A percentile compares a stretch with the other conserved stretches of the same genome.
Conservation (phyloP, 108 stramenopile species). For the Cyclotella atomus region DNA sequence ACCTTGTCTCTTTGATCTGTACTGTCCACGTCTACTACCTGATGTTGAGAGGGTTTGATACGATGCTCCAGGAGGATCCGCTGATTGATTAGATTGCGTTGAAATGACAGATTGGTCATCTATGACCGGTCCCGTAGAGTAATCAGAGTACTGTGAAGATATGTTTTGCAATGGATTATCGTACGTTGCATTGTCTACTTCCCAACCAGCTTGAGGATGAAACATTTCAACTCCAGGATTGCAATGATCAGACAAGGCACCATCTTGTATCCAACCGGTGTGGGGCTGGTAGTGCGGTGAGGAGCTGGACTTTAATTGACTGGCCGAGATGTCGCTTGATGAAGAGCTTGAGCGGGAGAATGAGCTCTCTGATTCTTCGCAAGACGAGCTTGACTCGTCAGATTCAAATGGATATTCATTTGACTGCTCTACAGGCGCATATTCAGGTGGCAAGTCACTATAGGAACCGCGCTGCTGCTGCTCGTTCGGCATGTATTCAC, state of each 20-base stretch:
- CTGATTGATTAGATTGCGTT: constrained; percentile 31
- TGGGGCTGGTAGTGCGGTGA: too few relatives aligned
- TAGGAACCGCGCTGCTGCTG: too few relatives aligned
- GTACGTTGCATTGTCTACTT: too few relatives aligned
- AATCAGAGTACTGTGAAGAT: constrained; percentile 7
- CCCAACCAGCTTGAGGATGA: too few relatives aligned
- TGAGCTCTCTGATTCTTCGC: constrained; percentile 18
- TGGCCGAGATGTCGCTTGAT: not conserved
- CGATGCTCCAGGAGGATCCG: constrained; percentile 50
- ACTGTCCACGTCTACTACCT: not conserved
- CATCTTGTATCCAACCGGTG: too few relatives aligned
- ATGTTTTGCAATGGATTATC: too few relatives aligned
- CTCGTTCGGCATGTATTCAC: too few relatives aligned
- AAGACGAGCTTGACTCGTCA: constrained; percentile 12
- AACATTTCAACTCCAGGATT: too few relatives aligned
- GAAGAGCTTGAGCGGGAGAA: constrained; percentile 14
- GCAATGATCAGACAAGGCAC: too few relatives aligned
- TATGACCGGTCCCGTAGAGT: not conserved
- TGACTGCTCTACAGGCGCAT: not conserved
- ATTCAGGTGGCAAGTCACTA: not conserved
- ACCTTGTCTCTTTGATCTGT: not conserved
- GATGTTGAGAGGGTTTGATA: constrained; percentile 22
- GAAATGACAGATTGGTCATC: constrained; percentile 38
- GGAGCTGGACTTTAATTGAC: too few relatives aligned
- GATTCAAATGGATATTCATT: constrained; percentile 9